These are phyloP conservation scores for Camelina sativa DNA, from an alignment of 345 rosid species.

Conservation along the genomic window DNA sequence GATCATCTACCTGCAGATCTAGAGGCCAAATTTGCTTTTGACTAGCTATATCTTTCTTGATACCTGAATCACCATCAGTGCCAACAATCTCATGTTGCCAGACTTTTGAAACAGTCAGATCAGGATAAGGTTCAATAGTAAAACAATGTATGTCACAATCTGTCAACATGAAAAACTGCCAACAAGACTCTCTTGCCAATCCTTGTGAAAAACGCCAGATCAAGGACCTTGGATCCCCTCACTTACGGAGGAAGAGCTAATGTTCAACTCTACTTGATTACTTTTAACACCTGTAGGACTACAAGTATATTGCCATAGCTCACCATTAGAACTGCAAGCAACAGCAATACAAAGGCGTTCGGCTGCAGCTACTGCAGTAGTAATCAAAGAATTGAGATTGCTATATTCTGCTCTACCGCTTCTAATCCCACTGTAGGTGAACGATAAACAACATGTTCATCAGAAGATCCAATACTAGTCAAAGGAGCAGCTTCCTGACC, in stretches of 20 bases:
- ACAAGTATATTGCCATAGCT: slow-evolving; percentile 78
- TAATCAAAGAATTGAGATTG: slow-evolving; percentile 72
- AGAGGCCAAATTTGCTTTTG: slow-evolving; percentile 95
- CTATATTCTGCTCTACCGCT: slow-evolving; percentile 46
- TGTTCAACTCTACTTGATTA: slow-evolving; percentile 49
- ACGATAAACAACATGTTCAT: slow-evolving; percentile 53
- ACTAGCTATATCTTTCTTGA: slow-evolving; percentile 89
- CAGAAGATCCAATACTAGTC: slow-evolving; percentile 47
- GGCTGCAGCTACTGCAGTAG: slow-evolving; percentile 48
- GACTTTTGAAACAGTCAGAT: slow-evolving; percentile 55
- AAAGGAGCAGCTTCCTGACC: slow-evolving; percentile 53
- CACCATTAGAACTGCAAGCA: slow-evolving; percentile 71
- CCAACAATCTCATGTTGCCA: slow-evolving; percentile 89
- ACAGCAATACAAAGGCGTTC: slow-evolving; percentile 64
- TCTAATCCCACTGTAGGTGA: slow-evolving; percentile 47
- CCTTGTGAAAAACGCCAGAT: slow-evolving; percentile 57
- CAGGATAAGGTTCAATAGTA: slow-evolving; percentile 49
- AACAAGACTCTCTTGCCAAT: slow-evolving; percentile 48
- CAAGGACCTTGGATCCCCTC: slow-evolving; percentile 83
- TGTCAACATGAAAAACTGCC: slow-evolving; percentile 71
- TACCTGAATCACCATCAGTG: slow-evolving; percentile 74
- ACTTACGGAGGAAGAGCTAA: slow-evolving; percentile 48
- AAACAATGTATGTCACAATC: slow-evolving; percentile 81
- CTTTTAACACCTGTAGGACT: slow-evolving; percentile 53
- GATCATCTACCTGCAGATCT: slow-evolving; percentile 81